Conservation (phyloP, 2,329 filamentous ascomycete species). For the Grosmannia clavigera region DNA sequence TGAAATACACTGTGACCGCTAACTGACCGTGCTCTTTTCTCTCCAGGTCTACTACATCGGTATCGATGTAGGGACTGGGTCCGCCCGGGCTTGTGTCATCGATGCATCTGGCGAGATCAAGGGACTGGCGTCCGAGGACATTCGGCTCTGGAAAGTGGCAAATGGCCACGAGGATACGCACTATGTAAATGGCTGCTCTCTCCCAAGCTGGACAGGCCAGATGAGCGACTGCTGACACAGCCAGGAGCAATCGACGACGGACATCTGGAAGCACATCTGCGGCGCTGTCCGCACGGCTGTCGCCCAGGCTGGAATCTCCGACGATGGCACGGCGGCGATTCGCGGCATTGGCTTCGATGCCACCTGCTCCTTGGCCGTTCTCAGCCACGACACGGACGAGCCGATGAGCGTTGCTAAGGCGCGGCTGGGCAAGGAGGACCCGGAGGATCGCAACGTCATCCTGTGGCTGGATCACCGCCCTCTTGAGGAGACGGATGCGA, state of each 20-base stretch:
- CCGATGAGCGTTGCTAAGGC: slow-evolving; percentile 79
- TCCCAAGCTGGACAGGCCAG: not conserved
- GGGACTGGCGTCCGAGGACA: slow-evolving; percentile 59
- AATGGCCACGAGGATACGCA: slow-evolving; percentile 41
- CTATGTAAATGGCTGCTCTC: slow-evolving; percentile 42
- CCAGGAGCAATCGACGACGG: slow-evolving; percentile 89
- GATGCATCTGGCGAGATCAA: slow-evolving; percentile 83
- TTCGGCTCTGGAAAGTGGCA: slow-evolving; percentile 69
- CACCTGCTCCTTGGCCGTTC: slow-evolving; percentile 93
- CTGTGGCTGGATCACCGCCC: slow-evolving; percentile 96
- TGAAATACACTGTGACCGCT: not conserved
- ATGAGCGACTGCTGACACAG: not conserved
- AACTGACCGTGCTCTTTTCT: not conserved
- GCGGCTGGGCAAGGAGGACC: slow-evolving; percentile 52
- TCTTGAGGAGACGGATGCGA: slow-evolving; percentile 78
- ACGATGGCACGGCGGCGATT: slow-evolving; percentile 61
- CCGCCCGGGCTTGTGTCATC: slow-evolving; percentile 90
- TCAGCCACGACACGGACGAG: slow-evolving; percentile 78
- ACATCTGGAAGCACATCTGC: slow-evolving; percentile 96
- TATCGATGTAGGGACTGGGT: slow-evolving; percentile 93
- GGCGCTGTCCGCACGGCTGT: slow-evolving; percentile 74
- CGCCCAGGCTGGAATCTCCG: slow-evolving; percentile 50
- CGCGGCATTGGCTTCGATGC: slow-evolving; percentile 94
- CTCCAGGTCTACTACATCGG: slow-evolving; percentile 56
- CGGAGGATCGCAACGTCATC: slow-evolving; percentile 86